Conservation (phyloP, 139 green algal species). For the Chlorella sorokiniana region DNA sequence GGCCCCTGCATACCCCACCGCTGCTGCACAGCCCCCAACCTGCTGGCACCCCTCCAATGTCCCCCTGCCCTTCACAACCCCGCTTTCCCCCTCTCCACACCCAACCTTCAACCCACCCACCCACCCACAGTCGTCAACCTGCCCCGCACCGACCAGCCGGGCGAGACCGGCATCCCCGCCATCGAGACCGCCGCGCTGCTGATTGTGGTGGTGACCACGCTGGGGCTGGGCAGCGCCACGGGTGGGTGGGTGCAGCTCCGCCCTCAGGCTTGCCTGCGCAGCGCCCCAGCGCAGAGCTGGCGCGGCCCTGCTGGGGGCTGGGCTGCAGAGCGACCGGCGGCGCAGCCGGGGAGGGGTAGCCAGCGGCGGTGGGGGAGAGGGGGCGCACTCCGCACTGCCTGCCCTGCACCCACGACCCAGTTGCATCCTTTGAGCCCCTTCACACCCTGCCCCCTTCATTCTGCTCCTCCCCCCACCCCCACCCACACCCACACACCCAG, state of each 20-base stretch:
- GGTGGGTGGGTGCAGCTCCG: neutral
- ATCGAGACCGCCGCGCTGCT: slow-evolving; percentile 77
- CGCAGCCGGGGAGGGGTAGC: too few relatives aligned
- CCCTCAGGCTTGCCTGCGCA: neutral
- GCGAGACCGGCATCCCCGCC: slow-evolving; percentile 57
- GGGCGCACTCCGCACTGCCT: too few relatives aligned
- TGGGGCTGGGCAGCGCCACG: slow-evolving; percentile 56
- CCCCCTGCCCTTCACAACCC: neutral
- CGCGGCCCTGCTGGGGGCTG: too few relatives aligned
- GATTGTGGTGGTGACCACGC: slow-evolving; percentile 67
- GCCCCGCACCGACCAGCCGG: slow-evolving; percentile 49
- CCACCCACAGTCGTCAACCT: slow-evolving; percentile 58
- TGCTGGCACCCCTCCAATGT: neutral
- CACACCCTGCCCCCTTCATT: too few relatives aligned
- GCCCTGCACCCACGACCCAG: too few relatives aligned
- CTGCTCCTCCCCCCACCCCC: neutral
- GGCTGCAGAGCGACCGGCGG: too few relatives aligned
- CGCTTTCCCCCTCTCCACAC: neutral
- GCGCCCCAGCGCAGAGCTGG: neutral
- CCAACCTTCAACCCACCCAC: neutral
- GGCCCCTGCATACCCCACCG: too few relatives aligned
- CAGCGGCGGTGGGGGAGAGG: too few relatives aligned
- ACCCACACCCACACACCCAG: neutral
- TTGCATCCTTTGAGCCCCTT: too few relatives aligned
- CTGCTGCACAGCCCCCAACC: neutral